These are phyloP conservation scores for Cardamine occulta DNA, from an alignment of 345 rosid species.

Conservation along the genomic window DNA sequence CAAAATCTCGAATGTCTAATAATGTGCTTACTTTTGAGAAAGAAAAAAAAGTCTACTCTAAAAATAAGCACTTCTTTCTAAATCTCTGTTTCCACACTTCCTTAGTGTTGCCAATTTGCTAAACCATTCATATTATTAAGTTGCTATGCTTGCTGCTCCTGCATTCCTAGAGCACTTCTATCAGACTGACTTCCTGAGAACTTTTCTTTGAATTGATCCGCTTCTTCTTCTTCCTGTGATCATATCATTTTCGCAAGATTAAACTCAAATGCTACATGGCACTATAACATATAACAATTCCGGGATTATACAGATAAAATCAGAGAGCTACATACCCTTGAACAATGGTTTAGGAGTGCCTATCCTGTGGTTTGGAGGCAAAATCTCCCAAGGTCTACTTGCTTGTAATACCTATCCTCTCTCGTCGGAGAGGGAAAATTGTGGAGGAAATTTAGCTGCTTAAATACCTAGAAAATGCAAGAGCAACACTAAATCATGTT, in stretches of 20 bases:
- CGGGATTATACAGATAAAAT: not conserved
- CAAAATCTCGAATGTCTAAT: too few relatives aligned
- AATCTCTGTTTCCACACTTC: too few relatives aligned
- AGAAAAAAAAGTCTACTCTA: too few relatives aligned
- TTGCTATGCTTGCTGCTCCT: conserved; percentile 63
- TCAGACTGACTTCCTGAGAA: conserved; percentile 93
- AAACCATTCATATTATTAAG: conserved; percentile 41
- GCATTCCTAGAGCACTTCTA: conserved; percentile 55
- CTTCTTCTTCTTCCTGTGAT: conserved; percentile 67
- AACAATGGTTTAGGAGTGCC: conserved; percentile 76
- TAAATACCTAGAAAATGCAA: conserved; percentile 62
- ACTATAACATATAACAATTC: not conserved
- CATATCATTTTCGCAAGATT: conserved; percentile 1
- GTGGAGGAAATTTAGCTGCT: conserved; percentile 76
- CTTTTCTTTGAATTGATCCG: conserved; percentile 60
- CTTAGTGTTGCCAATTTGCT: too few relatives aligned
- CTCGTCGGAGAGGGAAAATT: conserved; percentile 70
- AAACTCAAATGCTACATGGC: not conserved
- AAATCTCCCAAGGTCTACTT: conserved; percentile 76
- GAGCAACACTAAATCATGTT: conserved; percentile 16
- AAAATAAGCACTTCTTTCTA: too few relatives aligned
- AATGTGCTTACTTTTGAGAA: too few relatives aligned
- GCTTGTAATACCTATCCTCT: conserved; percentile 66
- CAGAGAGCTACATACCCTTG: conserved; percentile 55
- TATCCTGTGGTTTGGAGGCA: conserved; percentile 75